Percentiles rank a stretch among this genome's conserved stretches.
Evolutionary conservation across 2,329 filamentous ascomycete genomes (phyloP).

Genomic region (Microsporum audouinii): DNA sequence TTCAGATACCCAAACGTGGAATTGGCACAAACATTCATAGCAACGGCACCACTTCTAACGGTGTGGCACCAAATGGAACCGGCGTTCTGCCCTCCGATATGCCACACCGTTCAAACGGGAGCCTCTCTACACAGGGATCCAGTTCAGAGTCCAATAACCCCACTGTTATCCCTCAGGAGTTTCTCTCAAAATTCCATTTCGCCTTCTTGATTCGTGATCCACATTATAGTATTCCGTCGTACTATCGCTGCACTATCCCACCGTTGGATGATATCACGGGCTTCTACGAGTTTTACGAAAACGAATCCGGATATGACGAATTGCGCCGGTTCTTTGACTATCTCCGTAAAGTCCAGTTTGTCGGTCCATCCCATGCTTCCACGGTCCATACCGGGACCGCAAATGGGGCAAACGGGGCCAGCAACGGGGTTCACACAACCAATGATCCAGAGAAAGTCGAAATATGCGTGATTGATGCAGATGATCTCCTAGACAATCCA

Average conservation of each 20-base stretch:
- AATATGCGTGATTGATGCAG: slow-evolving; percentile 83
- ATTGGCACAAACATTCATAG: slow-evolving; percentile 41
- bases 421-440: background rate
- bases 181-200: slow-evolving; percentile 76
- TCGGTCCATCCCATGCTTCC: slow-evolving; percentile 55
- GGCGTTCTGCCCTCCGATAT: slow-evolving; percentile 17
- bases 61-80: slow-evolving; percentile 18
- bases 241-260: slow-evolving; percentile 86
- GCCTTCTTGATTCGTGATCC: slow-evolving; percentile 95
- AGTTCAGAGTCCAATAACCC: slow-evolving; percentile 60
- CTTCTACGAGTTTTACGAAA: slow-evolving; percentile 75
- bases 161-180: slow-evolving; percentile 64
- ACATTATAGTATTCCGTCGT: slow-evolving; percentile 80
- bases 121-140: slow-evolving; percentile 25
- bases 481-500: slow-evolving; percentile 82
- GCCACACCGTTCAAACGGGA: slow-evolving; percentile 46
- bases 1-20: slow-evolving; percentile 48
- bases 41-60: slow-evolving; percentile 20
- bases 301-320: slow-evolving; percentile 83
- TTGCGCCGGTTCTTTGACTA: slow-evolving; percentile 80
- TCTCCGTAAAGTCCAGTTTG: slow-evolving; percentile 54
- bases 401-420: slow-evolving; percentile 18
- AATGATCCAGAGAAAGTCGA: slow-evolving; percentile 35
- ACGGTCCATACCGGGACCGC: slow-evolving; percentile 23
- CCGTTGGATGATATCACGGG: slow-evolving; percentile 72